Percentiles rank a stretch among this genome's conserved stretches.
phyloP scores from a whole-genome alignment of 1,284 basidiomycete genomes.

The Wallemia hederae region DNA sequence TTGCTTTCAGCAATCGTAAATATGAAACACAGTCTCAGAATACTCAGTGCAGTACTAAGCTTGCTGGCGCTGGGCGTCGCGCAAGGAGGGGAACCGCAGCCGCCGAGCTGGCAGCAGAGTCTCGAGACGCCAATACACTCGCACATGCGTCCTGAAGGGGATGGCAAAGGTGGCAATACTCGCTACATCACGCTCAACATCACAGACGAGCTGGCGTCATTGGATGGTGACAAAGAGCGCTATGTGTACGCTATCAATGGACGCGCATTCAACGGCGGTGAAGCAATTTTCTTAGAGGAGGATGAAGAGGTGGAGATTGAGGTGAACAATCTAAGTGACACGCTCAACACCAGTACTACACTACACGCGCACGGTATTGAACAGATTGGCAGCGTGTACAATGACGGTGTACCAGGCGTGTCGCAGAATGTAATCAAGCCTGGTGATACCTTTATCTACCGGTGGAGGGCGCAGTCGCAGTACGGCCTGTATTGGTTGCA shows the following conservation, averaged over 20 bases:
- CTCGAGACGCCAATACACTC: not conserved
- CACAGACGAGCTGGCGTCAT: not conserved
- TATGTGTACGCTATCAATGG: not conserved
- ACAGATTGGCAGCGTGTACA: not conserved
- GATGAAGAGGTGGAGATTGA: not conserved
- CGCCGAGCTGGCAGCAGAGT: not conserved
- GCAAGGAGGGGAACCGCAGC: no score
- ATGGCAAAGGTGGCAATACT: not conserved
- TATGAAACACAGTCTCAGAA: no score
- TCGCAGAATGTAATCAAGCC: not conserved
- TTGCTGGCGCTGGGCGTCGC: no score
- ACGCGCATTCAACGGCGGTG: not conserved
- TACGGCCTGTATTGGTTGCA: not conserved
- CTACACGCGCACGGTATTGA: not conserved
- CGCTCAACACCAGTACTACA: not conserved
- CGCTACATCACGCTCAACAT: not conserved
- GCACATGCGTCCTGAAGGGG: not conserved
- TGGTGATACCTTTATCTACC: not conserved
- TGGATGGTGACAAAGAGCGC: not conserved
- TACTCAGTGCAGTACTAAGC: no score
- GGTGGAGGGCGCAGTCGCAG: not conserved
- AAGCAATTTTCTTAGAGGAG: not conserved
- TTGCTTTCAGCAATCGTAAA: no score
- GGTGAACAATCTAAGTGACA: not conserved
- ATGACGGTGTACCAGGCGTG: not conserved